Evolutionary conservation across 495 filamentous ascomycete genomes (phyloP), one percentile per base, ranked within the genome.

Genomic region (Talaromyces wortmannii): DNA sequence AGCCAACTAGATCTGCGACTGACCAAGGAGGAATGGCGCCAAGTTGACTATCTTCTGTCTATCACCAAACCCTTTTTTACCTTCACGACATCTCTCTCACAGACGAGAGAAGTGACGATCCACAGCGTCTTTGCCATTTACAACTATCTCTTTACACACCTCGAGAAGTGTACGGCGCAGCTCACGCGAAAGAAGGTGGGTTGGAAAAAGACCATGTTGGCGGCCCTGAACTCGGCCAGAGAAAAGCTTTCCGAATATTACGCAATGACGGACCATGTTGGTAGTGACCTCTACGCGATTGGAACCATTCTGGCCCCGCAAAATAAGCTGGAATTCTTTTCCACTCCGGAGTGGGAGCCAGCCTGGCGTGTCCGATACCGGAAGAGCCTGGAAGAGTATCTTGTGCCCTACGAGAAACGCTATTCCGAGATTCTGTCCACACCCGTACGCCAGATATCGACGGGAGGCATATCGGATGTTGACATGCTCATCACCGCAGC

Each of bases 251-350:
- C 12, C 4, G 0, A 44, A 8, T 66, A 66, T 40, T 66, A 66
- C 42, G 53, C 6, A 8, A 15, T 23, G 13, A 62, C 50, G 29
- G 50, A 61, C 50, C 7, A 50, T 4, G 49, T 61, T 8, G 0
- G 17, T 13, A 47, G 44, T 23, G 16, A 59, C 49, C 50, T 62
- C 45, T 66, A 62, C 48, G 49, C 45, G 45, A 61, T 66, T 62
- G 47, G 48, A 3, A 66, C 49, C 31, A 64, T 66, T 2, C 18
- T 66, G 16, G 43, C 45, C 2, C 59, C 56, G 8, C 12, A 50
- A 8, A 30, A 61, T 43, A 66, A 66, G 55, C 32, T 66, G n/a
- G 4, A 66, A 4, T 63, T 66, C 52, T 66, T 66, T 44, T 51
- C 8, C 46, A 45, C 43, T 13, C 17, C 43, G n/a, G 43, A 45